Base-by-base conservation (phyloP, 768 basidiomycete species). In the Lepiota venenata region DNA sequence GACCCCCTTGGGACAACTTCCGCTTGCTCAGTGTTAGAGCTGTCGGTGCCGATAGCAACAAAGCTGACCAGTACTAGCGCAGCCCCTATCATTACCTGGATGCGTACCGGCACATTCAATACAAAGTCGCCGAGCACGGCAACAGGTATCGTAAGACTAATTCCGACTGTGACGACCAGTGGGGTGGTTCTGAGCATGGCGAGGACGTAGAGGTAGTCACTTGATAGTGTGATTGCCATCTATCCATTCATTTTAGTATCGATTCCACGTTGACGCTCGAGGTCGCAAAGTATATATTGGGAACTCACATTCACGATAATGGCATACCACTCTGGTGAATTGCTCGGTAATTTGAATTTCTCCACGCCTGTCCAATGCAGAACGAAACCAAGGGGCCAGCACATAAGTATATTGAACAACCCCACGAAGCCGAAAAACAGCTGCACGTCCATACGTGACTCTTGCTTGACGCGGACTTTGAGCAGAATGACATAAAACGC, bases 131-230 rank as follows among this genome's bases (percentile, higher is more conserved):
- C 94, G 8, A 88, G 47, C 46, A 98, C 84, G 5, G 97, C 93
- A 48, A 95, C 74, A 4, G 94, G 96, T 66, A 98, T 97, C 1
- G 97, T 97, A 12, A 98, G 79, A 53, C 89, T 92, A 8, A 98
- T 78, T 22, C 96, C 96, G 51, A 98, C 76, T 0, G 96, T 98
- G 15, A 90, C 95, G 16, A 97, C 91, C 11, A 95, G 73, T 0
- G 95, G 95, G 1, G 94, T 94, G 6, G 96, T 99, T 73, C 95
- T 96, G 58, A 99, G 82, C 93, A 98, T 96, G 2, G 94, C 89
- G 16, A 92, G 64, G 25, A 92, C 84, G 65, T 93, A 93, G 43
- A 93, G 65, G 64, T 88, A 96, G 70, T 97, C 93, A 56, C 88
- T 91, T 8, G 81, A 83, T 29, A 90, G 70, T 0, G 91, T 93